Base-by-base conservation (phyloP, 306 rosid species). In the Citrullus amarus region DNA sequence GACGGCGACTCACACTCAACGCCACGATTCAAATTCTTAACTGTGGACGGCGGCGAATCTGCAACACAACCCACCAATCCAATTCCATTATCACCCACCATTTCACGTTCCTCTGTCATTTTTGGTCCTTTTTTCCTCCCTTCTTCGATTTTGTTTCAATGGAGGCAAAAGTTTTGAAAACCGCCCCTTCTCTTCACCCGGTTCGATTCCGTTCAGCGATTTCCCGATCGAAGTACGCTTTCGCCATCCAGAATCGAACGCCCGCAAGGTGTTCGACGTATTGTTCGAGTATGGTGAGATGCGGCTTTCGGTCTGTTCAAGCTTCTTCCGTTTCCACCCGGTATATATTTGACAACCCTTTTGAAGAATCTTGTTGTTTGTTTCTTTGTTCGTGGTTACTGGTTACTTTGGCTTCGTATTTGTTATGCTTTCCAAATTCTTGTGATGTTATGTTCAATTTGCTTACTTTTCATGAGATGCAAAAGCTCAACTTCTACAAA, bases 161-260 rank as follows among this genome's bases (percentile, higher is more conserved):
- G 98, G 96, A 89, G 77, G 83, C 93, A 3, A 90, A 78, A 86
- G 81, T 90, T 71, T 34, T 89, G 0, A 85, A 84, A 79, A 60
- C 81, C n/a, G 53, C 83, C 56, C 56, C 77, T 56, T 48, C 80
- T 61, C 59, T 85, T 4, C 39, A 78, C 11, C 16, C 87, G 20
- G 57, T 80, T 50, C 75, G 74, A 44, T 54, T 6, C 38, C 63
- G 62, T 1, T 81, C 78, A 30, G 13, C 6, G 61, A 67, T 84
- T 54, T 65, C 83, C 5, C 81, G 67, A 80, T 66, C 86, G 86
- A 77, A 30, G 56, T 69, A 39, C 55, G 25, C 78, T 48, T 58
- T 85, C 54, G 58, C 54, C 80, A 70, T 56, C 76, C 82, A 39
- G 6, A 71, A 32, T 34, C 30, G 5, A 55, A 78, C 39, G 46